Evolutionary conservation across 139 green algal genomes (phyloP).

Genomic region (Chara braunii): DNA sequence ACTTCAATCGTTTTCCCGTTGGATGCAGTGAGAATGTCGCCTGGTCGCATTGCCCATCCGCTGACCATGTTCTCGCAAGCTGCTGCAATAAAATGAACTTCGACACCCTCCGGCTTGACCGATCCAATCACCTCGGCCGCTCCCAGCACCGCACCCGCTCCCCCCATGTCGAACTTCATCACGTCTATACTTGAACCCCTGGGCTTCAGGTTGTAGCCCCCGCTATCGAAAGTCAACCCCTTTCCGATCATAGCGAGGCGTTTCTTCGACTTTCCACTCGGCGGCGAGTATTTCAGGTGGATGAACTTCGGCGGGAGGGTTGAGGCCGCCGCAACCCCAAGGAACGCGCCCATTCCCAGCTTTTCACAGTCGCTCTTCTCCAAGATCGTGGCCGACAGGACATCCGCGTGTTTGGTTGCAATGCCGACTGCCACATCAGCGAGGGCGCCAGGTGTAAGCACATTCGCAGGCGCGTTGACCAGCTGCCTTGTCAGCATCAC

Average conservation of each 20-base stretch:
- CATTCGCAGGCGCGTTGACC: constrained; percentile 87
- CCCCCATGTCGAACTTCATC: constrained; percentile 80
- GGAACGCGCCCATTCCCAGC: constrained; percentile 85
- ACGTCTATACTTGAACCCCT: constrained; percentile 77
- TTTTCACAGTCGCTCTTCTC: constrained; percentile 75
- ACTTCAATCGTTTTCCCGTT: constrained; percentile 88
- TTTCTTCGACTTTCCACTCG: constrained; percentile 27
- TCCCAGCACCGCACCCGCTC: constrained; percentile 34
- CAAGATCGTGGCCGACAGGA: constrained; percentile 58
- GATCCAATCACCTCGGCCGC: constrained; percentile 48
- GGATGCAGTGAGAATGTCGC: constrained; percentile 83
- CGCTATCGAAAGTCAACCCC: constrained; percentile 70
- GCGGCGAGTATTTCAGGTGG: constrained; percentile 84
- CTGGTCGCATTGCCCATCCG: constrained; percentile 70
- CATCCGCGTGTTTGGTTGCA: constrained; percentile 45
- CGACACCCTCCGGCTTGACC: constrained; percentile 41
- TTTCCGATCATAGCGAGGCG: constrained; percentile 81
- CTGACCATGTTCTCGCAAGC: constrained; percentile 97
- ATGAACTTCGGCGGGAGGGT: constrained; percentile 84
- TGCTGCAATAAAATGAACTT: constrained; percentile 84
- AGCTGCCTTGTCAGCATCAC: constrained; percentile 60
- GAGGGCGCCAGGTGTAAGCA: constrained; percentile 72
- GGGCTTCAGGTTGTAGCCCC: constrained; percentile 65
- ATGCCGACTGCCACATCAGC: constrained; percentile 59
- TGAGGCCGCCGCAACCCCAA: constrained; percentile 75